Conservation (phyloP, 495 filamentous ascomycete species). For the Hypomontagnella submonticulosa region DNA sequence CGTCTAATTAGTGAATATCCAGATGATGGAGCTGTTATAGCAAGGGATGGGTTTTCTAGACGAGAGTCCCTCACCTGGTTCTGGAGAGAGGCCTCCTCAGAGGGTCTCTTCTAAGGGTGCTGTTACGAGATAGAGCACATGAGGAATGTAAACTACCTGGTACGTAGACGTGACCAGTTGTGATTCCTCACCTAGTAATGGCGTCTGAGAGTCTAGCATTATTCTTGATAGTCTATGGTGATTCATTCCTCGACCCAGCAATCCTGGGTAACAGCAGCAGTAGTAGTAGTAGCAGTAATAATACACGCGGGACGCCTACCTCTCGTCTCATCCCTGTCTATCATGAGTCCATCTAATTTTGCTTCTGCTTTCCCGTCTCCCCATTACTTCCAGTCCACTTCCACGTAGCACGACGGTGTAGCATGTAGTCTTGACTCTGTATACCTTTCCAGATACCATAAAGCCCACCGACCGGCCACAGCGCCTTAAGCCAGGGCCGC, state of each 20-base stretch:
- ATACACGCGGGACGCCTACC: not conserved
- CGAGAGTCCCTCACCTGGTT: no score
- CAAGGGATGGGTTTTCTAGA: no score
- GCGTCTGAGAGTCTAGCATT: no score
- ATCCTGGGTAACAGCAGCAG: not conserved
- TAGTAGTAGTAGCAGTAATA: not conserved
- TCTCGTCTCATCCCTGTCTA: not conserved
- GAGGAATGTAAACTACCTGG: no score
- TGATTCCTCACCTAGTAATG: no score
- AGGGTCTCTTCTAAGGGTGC: no score
- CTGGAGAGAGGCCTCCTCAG: no score
- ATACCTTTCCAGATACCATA: conserved; percentile 68
- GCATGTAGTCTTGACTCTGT: conserved; percentile 63
- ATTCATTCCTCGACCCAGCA: not conserved
- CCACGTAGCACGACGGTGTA: conserved; percentile 64
- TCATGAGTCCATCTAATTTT: conserved; percentile 15
- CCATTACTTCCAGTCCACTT: conserved; percentile 53
- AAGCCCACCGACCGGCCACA: conserved; percentile 64
- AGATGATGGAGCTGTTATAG: no score
- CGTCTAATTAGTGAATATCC: no score
- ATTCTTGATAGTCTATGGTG: not conserved
- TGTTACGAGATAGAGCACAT: no score
- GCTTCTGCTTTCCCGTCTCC: conserved; percentile 25
- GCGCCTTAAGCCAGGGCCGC: conserved; percentile 53
- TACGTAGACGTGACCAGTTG: no score